Evolutionary conservation across 495 filamentous ascomycete species (phyloP).

Genomic region (Podospora pseudoanserina): DNA sequence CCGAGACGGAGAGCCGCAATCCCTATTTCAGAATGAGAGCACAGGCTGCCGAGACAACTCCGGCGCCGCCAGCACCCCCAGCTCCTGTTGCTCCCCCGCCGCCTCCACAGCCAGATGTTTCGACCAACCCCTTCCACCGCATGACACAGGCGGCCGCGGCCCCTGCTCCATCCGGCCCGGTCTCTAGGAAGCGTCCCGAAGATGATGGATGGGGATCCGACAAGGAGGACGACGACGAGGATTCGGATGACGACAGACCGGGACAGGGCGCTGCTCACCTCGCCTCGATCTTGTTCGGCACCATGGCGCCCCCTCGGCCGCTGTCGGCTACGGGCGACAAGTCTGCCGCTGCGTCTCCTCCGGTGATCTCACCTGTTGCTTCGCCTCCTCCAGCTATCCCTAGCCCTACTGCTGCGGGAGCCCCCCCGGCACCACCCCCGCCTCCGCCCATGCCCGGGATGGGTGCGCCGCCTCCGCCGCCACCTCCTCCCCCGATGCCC

Average conservation of each 20-base stretch:
- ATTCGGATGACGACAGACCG: constrained; percentile 64
- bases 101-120: constrained; percentile 51
- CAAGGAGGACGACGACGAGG: constrained; percentile 69
- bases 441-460: constrained; percentile 35
- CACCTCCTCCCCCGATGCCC: constrained; percentile 46
- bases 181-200: constrained; percentile 41
- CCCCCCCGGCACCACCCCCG: constrained; percentile 37
- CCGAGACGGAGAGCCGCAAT: constrained; percentile 49
- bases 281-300: constrained; percentile 90
- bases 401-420: constrained; percentile 30
- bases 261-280: constrained; percentile 82
- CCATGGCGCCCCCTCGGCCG: constrained; percentile 92
- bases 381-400: constrained; percentile 39
- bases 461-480: constrained; percentile 42
- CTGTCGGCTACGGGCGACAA: constrained; percentile 77
- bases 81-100: constrained; percentile 41
- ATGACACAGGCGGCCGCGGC: constrained; percentile 58
- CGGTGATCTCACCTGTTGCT: constrained; percentile 36
- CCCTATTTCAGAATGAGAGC: constrained; percentile 52
- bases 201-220: constrained; percentile 92
- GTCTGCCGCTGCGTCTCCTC: constrained; percentile 43
- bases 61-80: constrained; percentile 41
- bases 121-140: constrained; percentile 96
- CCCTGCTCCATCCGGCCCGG: constrained; percentile 31
- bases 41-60: constrained; percentile 43